A percentile compares a stretch with the other conserved stretches of the same genome.
Conservation (phyloP, 2,329 filamentous ascomycete species). For the Rugonectria rugulosa region DNA sequence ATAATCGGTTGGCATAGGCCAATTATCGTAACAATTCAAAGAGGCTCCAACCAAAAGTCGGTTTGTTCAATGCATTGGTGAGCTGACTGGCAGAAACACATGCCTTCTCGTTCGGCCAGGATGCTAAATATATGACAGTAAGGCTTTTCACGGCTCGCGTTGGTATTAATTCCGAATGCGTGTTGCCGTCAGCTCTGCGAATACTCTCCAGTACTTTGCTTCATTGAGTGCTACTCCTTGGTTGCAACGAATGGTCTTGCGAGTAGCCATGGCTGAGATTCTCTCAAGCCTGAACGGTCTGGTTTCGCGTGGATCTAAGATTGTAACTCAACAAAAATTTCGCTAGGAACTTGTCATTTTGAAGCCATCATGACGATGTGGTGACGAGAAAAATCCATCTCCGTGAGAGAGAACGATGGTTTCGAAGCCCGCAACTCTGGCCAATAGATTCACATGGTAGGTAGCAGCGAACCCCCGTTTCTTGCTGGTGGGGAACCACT, state of each 20-base stretch:
- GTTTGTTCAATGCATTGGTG: no score
- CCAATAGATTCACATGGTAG: slow-evolving; percentile 10
- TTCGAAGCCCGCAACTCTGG: not conserved
- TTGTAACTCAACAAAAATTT: no score
- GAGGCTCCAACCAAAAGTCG: not conserved
- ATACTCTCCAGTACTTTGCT: not conserved
- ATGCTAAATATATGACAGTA: not conserved
- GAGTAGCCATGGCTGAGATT: no score
- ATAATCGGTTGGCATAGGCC: not conserved
- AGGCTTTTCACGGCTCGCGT: not conserved
- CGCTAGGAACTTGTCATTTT: no score
- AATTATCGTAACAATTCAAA: slow-evolving; percentile 2
- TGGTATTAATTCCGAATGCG: not conserved
- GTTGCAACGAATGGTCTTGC: no score
- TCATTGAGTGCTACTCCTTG: no score
- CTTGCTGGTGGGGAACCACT: not conserved
- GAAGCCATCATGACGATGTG: no score
- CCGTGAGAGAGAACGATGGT: slow-evolving; percentile 4
- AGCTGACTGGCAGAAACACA: no score
- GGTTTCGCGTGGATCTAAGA: no score
- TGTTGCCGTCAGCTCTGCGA: not conserved
- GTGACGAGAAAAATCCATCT: slow-evolving; percentile 14
- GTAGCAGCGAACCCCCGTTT: not conserved
- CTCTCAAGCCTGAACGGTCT: slow-evolving; percentile 9
- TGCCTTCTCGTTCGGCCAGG: no score